These are phyloP conservation scores for Bathelium albidoporum DNA, from an alignment of 495 filamentous ascomycete species.

Conservation along the genomic window DNA sequence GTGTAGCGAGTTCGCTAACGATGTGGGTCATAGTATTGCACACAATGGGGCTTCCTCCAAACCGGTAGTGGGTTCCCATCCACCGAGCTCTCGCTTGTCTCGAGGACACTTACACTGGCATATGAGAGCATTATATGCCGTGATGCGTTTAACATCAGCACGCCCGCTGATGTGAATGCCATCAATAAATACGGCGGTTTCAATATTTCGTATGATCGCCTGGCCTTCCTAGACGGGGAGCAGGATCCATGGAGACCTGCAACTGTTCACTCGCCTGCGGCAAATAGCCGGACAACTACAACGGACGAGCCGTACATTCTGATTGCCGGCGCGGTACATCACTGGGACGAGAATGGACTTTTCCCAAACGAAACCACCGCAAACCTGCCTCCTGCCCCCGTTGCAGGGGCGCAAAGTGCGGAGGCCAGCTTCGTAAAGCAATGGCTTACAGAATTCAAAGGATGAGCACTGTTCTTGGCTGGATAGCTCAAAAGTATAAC, in stretches of 20 bases:
- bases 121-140: constrained; percentile 46
- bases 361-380: constrained; percentile 48
- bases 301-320: constrained; percentile 50
- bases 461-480: not conserved
- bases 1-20: not conserved
- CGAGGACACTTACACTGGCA: constrained; percentile 47
- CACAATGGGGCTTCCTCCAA: constrained; percentile 60
- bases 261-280: constrained; percentile 45
- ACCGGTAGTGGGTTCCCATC: constrained; percentile 53
- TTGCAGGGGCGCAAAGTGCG: constrained; percentile 44
- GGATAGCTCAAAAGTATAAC: not conserved
- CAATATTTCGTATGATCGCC: constrained; percentile 46
- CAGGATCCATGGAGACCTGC: constrained; percentile 62
- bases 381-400: constrained; percentile 42
- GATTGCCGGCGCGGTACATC: constrained; percentile 54
- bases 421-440: constrained; percentile 50
- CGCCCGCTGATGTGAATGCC: constrained; percentile 40
- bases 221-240: constrained; percentile 49
- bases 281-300: constrained; percentile 41
- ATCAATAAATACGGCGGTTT: constrained; percentile 65
- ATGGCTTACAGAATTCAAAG: constrained; percentile 53
- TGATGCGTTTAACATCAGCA: constrained; percentile 52
- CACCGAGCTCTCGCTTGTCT: constrained; percentile 51
- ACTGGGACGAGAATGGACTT: constrained; percentile 64
- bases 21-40: constrained; percentile 15